A percentile compares a stretch with the other conserved stretches of the same genome.
Evolutionary conservation across 805 yeast genomes (phyloP).

Genomic region (Tetrapisispora pingtungensis): DNA sequence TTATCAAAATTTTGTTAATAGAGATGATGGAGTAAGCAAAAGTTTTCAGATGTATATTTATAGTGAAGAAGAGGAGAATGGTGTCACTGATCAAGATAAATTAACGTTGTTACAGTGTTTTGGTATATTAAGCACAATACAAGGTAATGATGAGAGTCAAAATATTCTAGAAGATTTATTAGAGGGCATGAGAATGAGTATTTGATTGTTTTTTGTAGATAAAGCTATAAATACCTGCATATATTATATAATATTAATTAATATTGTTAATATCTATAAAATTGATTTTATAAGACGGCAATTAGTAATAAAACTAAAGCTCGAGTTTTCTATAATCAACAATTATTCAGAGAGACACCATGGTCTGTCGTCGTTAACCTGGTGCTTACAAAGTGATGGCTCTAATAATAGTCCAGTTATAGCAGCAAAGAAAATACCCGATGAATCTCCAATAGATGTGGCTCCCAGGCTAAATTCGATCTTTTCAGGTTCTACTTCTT

Average conservation of each 20-base stretch:
- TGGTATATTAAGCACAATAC: constrained; percentile 44
- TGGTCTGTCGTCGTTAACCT: constrained; percentile 60
- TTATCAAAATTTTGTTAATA: constrained; percentile 34
- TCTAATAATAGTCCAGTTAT: constrained; percentile 65
- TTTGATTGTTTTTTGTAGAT: constrained; percentile 8
- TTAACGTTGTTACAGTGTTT: constrained; percentile 49
- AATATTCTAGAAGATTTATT: constrained; percentile 46
- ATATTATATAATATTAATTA: background rate
- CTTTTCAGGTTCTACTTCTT: constrained; percentile 33
- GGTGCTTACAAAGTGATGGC: constrained; percentile 58
- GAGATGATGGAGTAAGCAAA: constrained; percentile 26
- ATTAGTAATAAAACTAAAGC: too few species aligned
- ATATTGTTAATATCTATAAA: too few species aligned
- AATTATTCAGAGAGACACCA: constrained; percentile 57
- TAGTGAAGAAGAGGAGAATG: constrained; percentile 32
- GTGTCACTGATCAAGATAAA: constrained; percentile 34
- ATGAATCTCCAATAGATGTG: constrained; percentile 73
- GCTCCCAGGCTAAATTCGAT: constrained; percentile 77
- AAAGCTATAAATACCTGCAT: background rate
- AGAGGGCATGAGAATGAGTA: constrained; percentile 28
- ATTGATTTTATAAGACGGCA: too few species aligned
- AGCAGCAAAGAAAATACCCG: constrained; percentile 80
- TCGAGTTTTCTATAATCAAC: too few species aligned
- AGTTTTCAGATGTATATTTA: constrained; percentile 27
- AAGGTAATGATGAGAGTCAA: constrained; percentile 47